Base-by-base conservation (phyloP, 2,329 filamentous ascomycete species). In the Colletotrichum scovillei region DNA sequence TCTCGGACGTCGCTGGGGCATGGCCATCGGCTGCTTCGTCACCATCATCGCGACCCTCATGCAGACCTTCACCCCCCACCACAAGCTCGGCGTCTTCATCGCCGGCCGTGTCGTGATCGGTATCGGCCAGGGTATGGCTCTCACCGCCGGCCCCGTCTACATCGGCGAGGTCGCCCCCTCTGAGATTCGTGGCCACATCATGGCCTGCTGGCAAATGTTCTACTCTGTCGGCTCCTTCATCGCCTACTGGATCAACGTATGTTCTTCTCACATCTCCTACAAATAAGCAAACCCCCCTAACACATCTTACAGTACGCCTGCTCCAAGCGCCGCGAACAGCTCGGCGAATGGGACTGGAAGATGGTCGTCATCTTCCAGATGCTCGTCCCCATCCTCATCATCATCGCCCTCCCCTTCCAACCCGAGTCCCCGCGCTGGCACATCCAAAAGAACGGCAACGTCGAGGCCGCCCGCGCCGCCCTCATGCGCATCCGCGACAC, bases 361-460 rank as follows among this genome's bases (percentile, higher is more conserved):
- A 89, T 93, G 84, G 90, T 94, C 16, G 89, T 93, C 75, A 90
- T 94, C 74, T 93, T 94, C 85, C 92, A 94, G 82, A 85, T 93
- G 62, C 81, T 94, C n/a, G 87, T 93, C 28, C 92, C 92, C 1
- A 75, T 87, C 63, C 77, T 93, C 72, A 92, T 94, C 80, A 82
- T 93, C 26, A 75, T 82, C 4, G 86, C 92, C 46, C 84, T 94
- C 16, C 91, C 91, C 53, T 92, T 91, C 79, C 88, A 92, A 74
- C 91, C 91, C 24, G 92, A 93, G 79, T 90, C 89, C 4, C 92
- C 92, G 22, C 88, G 92, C 63, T 94, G 92, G 92, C 88, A 88
- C 79, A 88, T 94, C 74, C 88, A 93, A 81, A 86, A 88, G 73
- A 87, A 87, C 75, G 86, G 88, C 77, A 86, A 91, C 75, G 78